These are phyloP conservation scores for Ophiobolus disseminans DNA, from an alignment of 2,329 filamentous ascomycete genomes.

Conservation along the genomic window DNA sequence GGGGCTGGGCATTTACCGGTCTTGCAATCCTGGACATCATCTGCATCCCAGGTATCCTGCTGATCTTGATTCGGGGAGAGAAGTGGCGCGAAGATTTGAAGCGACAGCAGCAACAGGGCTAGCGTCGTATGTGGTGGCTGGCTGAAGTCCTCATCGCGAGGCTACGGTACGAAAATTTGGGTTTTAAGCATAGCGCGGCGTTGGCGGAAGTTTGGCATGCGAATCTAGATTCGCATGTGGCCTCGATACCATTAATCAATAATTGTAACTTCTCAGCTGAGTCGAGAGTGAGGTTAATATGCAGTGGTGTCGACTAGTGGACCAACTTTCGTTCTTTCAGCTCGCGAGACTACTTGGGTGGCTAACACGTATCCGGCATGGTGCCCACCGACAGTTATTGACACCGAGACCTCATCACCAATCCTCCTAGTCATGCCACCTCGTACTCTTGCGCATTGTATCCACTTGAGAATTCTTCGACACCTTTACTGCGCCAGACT, in stretches of 20 bases:
- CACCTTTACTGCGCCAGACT: too few relatives aligned
- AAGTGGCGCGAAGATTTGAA: conserved; percentile 32
- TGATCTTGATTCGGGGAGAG: conserved; percentile 29
- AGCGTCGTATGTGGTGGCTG: conserved; percentile 1
- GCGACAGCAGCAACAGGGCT: conserved; percentile 17
- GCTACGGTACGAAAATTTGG: conserved; percentile 7
- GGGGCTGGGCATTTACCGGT: conserved; percentile 52
- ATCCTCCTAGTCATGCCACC: too few relatives aligned
- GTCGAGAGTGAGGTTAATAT: not conserved
- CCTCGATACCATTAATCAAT: conserved; percentile 4
- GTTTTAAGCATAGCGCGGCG: conserved; percentile 19
- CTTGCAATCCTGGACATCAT: conserved; percentile 44
- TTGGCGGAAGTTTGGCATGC: conserved; percentile 8
- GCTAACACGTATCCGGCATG: too few relatives aligned
- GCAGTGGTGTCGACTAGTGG: too few relatives aligned
- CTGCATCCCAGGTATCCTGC: conserved; percentile 31
- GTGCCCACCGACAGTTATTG: too few relatives aligned
- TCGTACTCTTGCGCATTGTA: too few relatives aligned
- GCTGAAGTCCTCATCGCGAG: conserved; percentile 3
- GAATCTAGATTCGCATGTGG: not conserved
- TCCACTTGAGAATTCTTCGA: too few relatives aligned
- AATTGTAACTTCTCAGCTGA: conserved; percentile 1
- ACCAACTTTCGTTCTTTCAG: too few relatives aligned
- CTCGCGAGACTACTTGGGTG: too few relatives aligned
- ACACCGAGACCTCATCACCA: too few relatives aligned